These are phyloP conservation scores for Colletotrichum horii DNA, from an alignment of 2,329 filamentous ascomycete species.

Conservation along the genomic window DNA sequence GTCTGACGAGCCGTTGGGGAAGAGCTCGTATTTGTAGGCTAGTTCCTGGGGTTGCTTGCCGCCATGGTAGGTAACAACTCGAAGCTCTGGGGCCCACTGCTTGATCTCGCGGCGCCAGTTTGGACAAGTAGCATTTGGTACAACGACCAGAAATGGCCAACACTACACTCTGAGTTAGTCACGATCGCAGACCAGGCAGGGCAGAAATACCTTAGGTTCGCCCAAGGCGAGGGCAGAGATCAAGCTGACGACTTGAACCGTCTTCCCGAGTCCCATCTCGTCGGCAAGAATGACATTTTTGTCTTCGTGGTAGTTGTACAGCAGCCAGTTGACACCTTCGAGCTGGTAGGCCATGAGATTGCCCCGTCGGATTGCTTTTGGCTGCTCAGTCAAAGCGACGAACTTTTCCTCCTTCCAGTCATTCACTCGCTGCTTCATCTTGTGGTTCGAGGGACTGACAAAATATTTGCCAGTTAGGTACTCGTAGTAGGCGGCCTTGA, in stretches of 20 bases:
- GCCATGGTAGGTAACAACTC: conserved; percentile 93
- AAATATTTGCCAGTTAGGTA: conserved; percentile 84
- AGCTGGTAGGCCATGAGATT: conserved; percentile 93
- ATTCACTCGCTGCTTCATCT: conserved; percentile 71
- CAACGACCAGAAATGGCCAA: conserved; percentile 92
- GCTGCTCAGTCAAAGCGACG: conserved; percentile 73
- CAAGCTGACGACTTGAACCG: conserved; percentile 87
- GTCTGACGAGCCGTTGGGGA: conserved; percentile 67
- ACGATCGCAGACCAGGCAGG: not conserved
- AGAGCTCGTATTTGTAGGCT: conserved; percentile 84
- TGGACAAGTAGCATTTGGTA: conserved; percentile 93
- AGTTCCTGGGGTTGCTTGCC: conserved; percentile 76
- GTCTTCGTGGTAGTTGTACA: conserved; percentile 83
- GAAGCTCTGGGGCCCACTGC: conserved; percentile 84
- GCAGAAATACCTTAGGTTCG: conserved; percentile 50
- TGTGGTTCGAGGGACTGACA: conserved; percentile 54
- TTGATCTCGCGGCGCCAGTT: conserved; percentile 98
- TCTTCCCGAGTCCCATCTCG: conserved; percentile 98
- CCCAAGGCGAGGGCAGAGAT: conserved; percentile 75
- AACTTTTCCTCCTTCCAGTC: conserved; percentile 73
- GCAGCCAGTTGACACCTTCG: conserved; percentile 93
- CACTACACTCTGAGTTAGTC: conserved; percentile 46
- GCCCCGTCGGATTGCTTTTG: conserved; percentile 74
- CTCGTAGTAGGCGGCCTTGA: conserved; percentile 82
- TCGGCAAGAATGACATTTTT: conserved; percentile 93